Evolutionary conservation across 768 basidiomycete genomes (phyloP).

Genomic region (Clitopilus hobsonii): DNA sequence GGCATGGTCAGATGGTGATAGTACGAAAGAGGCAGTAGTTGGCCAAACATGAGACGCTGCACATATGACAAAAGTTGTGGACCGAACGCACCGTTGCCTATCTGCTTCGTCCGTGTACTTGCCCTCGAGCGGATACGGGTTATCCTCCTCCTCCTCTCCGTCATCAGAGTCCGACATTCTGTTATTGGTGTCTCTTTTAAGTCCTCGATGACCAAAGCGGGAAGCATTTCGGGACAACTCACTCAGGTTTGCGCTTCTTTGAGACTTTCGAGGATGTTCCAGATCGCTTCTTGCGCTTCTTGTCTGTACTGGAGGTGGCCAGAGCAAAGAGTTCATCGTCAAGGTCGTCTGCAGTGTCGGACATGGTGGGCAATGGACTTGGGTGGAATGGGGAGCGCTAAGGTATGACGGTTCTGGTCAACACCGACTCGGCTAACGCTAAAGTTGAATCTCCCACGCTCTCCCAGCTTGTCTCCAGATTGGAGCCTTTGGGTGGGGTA

Average conservation of each 20-base stretch:
- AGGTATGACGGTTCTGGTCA: background rate
- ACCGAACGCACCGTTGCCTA: conserved; percentile 60
- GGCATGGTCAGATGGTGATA: conserved; percentile 6
- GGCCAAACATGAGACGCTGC: conserved; percentile 17
- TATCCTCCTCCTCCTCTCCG: conserved; percentile 53
- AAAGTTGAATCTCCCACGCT: background rate
- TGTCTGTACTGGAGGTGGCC: conserved; percentile 59
- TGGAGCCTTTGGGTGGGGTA: background rate
- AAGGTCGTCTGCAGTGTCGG: conserved; percentile 43
- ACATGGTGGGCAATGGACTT: conserved; percentile 26
- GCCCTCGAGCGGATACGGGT: conserved; percentile 88
- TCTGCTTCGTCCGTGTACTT: conserved; percentile 86
- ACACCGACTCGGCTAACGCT: background rate
- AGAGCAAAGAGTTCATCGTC: conserved; percentile 80
- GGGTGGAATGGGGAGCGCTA: background rate
- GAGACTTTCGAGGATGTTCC: conserved; percentile 33
- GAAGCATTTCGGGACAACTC: conserved; percentile 28
- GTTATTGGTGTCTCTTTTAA: conserved; percentile 12
- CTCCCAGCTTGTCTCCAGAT: no score
- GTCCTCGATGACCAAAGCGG: conserved; percentile 7
- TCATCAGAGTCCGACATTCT: conserved; percentile 56
- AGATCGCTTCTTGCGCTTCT: conserved; percentile 57
- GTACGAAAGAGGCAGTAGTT: conserved; percentile 7
- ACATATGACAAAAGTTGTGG: conserved; percentile 15
- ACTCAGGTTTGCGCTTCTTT: conserved; percentile 78